Evolutionary conservation across 2,329 filamentous ascomycete genomes (phyloP).

Genomic region (Cryphonectria radicalis): DNA sequence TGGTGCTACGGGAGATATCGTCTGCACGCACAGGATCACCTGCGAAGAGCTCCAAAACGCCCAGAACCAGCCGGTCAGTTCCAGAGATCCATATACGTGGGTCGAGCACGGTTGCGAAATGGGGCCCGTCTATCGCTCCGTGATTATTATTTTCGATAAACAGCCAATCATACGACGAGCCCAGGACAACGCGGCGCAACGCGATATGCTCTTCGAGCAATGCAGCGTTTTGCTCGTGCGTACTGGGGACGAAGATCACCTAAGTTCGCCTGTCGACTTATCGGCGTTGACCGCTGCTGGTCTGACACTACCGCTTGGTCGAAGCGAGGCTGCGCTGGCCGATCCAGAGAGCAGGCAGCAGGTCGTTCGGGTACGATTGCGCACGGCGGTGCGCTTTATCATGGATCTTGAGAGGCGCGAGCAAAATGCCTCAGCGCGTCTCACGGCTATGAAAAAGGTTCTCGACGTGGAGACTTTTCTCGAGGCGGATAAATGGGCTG

Average conservation of each 20-base stretch:
- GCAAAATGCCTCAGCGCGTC: too few relatives aligned
- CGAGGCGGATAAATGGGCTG: not conserved
- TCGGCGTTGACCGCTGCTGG: too few relatives aligned
- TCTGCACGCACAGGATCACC: not conserved
- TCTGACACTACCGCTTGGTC: not conserved
- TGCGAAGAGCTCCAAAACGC: not conserved
- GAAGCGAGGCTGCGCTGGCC: not conserved
- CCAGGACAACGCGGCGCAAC: not conserved
- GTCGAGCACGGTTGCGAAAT: not conserved
- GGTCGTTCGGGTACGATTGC: not conserved
- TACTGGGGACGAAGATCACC: not conserved
- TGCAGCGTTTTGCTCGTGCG: not conserved
- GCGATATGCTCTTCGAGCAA: not conserved
- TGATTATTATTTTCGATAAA: not conserved
- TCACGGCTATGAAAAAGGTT: too few relatives aligned
- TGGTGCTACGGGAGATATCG: not conserved
- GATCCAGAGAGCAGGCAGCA: not conserved
- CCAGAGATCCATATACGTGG: not conserved
- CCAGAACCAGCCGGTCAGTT: not conserved
- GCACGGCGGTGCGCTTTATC: not conserved
- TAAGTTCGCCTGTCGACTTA: too few relatives aligned
- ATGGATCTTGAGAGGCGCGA: not conserved
- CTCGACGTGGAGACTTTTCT: not conserved
- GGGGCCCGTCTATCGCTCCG: not conserved
- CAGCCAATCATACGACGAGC: not conserved